Evolutionary conservation across 2,329 filamentous ascomycete genomes (phyloP).

Genomic region (Aspergillus cejpii): DNA sequence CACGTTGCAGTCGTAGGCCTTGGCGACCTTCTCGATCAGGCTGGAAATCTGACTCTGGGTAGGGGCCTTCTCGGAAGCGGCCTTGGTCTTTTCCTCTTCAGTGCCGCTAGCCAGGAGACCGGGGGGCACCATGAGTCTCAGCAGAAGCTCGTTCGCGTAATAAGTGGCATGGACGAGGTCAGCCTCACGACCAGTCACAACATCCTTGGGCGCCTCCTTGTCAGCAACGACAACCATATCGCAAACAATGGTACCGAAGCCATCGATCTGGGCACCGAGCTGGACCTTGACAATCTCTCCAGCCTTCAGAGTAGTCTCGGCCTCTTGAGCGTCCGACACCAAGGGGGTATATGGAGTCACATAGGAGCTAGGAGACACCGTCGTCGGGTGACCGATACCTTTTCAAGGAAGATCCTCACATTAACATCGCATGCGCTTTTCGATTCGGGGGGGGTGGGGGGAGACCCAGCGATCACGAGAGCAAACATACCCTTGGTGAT

Average conservation of each 20-base stretch:
- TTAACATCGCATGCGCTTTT: slow-evolving; percentile 13
- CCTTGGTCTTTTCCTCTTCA: slow-evolving; percentile 94
- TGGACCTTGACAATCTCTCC: slow-evolving; percentile 94
- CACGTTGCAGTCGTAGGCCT: slow-evolving; percentile 82
- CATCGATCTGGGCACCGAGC: slow-evolving; percentile 97
- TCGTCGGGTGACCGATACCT: slow-evolving; percentile 91
- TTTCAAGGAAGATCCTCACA: slow-evolving; percentile 13
- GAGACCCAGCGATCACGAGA: too few relatives aligned
- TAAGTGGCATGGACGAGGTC: slow-evolving; percentile 86
- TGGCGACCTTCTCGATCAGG: slow-evolving; percentile 83
- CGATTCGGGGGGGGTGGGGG: slow-evolving; percentile 3
- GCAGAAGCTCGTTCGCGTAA: slow-evolving; percentile 90
- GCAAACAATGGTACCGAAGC: slow-evolving; percentile 92
- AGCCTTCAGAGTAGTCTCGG: slow-evolving; percentile 68
- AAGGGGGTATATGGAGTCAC: slow-evolving; percentile 96
- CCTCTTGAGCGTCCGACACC: slow-evolving; percentile 77
- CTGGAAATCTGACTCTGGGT: slow-evolving; percentile 80
- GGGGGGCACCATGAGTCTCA: slow-evolving; percentile 86
- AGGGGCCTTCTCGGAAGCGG: slow-evolving; percentile 70
- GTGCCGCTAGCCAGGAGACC: slow-evolving; percentile 74
- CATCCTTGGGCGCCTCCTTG: slow-evolving; percentile 55
- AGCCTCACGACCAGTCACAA: slow-evolving; percentile 68
- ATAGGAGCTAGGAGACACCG: slow-evolving; percentile 86
- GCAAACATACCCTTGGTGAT: slow-evolving; percentile 68
- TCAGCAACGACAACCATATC: slow-evolving; percentile 73